These are phyloP conservation scores for Oryza australiensis DNA, from an alignment of 176 grass and related monocot species.

Conservation along the genomic window DNA sequence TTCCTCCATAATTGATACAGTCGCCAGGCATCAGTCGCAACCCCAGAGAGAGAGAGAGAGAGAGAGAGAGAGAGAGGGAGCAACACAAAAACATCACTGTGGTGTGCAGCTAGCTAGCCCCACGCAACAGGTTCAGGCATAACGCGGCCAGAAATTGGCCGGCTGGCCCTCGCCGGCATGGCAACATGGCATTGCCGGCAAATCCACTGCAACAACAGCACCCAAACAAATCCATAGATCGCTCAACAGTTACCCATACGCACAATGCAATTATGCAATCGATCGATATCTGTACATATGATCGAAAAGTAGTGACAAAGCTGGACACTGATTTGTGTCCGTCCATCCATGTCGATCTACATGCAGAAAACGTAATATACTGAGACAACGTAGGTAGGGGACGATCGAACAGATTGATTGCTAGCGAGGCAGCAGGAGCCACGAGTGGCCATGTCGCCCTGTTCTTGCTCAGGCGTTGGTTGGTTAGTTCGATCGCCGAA, in stretches of 20 bases:
- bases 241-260: neutral
- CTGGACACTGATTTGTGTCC: neutral
- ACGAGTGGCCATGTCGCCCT: constrained; percentile 4
- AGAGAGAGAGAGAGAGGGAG: neutral
- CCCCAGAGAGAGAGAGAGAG: neutral
- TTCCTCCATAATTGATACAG: neutral
- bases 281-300: neutral
- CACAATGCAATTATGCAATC: neutral
- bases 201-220: neutral
- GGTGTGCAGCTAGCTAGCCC: neutral
- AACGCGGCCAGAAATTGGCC: neutral
- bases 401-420: neutral
- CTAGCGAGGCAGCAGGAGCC: neutral
- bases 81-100: neutral
- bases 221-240: neutral
- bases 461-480: neutral
- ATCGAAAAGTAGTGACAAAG: neutral
- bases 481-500: neutral
- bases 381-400: neutral
- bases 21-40: neutral
- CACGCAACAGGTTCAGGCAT: neutral
- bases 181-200: neutral
- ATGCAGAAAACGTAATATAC: neutral
- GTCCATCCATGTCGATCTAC: neutral
- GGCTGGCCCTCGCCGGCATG: neutral